Evolutionary conservation across 2,329 filamentous ascomycete species (phyloP).

Genomic region (Aureobasidium melanogenum): DNA sequence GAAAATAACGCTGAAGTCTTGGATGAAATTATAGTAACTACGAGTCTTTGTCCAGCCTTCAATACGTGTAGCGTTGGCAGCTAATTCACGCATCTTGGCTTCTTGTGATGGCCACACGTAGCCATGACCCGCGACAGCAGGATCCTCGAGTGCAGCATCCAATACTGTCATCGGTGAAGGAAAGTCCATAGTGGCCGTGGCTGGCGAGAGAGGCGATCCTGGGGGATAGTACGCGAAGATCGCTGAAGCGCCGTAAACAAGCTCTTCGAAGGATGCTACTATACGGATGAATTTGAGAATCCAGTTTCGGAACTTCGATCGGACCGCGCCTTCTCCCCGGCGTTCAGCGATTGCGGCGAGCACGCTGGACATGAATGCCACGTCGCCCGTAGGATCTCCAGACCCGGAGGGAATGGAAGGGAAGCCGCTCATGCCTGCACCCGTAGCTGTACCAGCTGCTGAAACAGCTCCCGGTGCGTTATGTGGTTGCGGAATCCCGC

Average conservation of each 20-base stretch:
- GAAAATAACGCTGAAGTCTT: constrained; percentile 28
- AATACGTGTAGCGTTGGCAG: constrained; percentile 83
- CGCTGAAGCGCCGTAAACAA: constrained; percentile 85
- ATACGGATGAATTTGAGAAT: constrained; percentile 90
- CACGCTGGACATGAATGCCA: constrained; percentile 80
- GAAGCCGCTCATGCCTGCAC: constrained; percentile 25
- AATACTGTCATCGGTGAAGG: background rate
- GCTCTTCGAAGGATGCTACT: constrained; percentile 88
- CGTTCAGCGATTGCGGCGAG: constrained; percentile 73
- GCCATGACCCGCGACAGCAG: constrained; percentile 50
- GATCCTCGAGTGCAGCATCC: constrained; percentile 18
- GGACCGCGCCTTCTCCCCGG: constrained; percentile 80
- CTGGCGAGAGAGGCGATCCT: constrained; percentile 10
- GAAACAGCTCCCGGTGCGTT: constrained; percentile 18
- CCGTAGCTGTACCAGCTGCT: constrained; percentile 25
- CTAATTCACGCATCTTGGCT: constrained; percentile 73
- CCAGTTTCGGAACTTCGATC: constrained; percentile 90
- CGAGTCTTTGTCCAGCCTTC: constrained; percentile 95
- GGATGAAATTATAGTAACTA: constrained; percentile 88
- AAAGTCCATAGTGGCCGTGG: background rate
- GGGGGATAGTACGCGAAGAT: constrained; percentile 56
- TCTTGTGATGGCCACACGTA: constrained; percentile 89
- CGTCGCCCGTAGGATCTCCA: constrained; percentile 73
- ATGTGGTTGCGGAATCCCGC: background rate
- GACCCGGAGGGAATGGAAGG: constrained; percentile 9